Percentiles rank a stretch among this genome's conserved stretches.
phyloP scores from a whole-genome alignment of 2,329 filamentous ascomycete genomes.

The Magnaporthiopsis poae region DNA sequence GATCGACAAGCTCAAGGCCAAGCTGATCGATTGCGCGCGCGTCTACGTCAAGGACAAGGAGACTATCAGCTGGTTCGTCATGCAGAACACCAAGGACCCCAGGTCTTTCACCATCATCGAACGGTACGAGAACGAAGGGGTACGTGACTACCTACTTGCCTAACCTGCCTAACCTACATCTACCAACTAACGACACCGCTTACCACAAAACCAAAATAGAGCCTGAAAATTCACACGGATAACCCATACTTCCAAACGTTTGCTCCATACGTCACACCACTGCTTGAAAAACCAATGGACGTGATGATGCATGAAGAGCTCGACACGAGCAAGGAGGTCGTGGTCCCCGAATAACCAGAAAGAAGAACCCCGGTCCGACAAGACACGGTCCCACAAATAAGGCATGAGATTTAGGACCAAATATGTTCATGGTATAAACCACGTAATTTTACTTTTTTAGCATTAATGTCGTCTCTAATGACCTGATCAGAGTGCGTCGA shows the following conservation, averaged over 20 bases:
- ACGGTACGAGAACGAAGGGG: conserved; percentile 57
- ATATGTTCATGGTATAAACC: neutral
- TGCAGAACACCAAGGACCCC: conserved; percentile 61
- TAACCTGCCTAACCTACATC: no score
- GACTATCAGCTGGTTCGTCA: conserved; percentile 63
- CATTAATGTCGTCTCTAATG: conserved; percentile 29
- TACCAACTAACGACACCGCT: conserved; percentile 6
- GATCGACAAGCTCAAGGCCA: conserved; percentile 58
- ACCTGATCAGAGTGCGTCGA: conserved; percentile 17
- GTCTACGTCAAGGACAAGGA: conserved; percentile 65
- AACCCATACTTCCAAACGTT: conserved; percentile 71
- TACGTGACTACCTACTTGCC: conserved; percentile 24
- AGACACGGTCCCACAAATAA: neutral
- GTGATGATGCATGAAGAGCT: conserved; percentile 58
- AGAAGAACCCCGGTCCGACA: no score
- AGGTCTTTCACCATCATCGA: conserved; percentile 68
- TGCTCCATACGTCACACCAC: conserved; percentile 60
- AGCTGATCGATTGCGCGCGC: conserved; percentile 64
- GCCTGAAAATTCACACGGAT: conserved; percentile 53
- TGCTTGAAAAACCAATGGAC: conserved; percentile 61
- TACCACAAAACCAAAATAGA: conserved; percentile 25
- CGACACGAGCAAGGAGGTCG: conserved; percentile 43
- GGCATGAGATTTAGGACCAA: neutral
- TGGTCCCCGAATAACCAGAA: conserved; percentile 20
- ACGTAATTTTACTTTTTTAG: conserved; percentile 31